A percentile compares a stretch with the other conserved stretches of the same genome.
phyloP scores from a whole-genome alignment of 345 rosid species.

The Murraya koenigii region DNA sequence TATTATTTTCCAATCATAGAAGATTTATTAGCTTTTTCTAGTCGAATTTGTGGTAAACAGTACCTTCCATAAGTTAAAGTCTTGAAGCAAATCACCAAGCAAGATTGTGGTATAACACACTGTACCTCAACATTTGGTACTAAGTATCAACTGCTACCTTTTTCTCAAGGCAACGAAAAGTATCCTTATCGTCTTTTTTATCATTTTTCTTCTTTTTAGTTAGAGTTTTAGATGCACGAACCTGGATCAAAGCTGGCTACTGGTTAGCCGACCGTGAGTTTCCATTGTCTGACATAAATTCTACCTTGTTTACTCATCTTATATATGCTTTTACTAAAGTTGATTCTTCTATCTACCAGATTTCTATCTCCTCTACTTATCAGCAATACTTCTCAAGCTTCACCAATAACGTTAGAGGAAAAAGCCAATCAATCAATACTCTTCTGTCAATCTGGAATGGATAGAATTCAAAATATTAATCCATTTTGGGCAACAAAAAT shows the following conservation, averaged over 20 bases:
- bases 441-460: slow-evolving; percentile 19
- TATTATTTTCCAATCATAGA: no score
- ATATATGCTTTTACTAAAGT: slow-evolving; percentile 8
- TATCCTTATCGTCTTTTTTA: not conserved
- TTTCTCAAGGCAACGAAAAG: not conserved
- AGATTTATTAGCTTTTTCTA: no score
- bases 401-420: slow-evolving; percentile 6
- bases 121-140: not conserved
- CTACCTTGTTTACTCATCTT: slow-evolving; percentile 16
- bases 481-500: not conserved
- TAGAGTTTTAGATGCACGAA: not conserved
- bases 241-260: slow-evolving; percentile 14
- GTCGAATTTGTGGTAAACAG: not conserved
- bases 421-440: slow-evolving; percentile 14
- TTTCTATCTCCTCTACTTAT: slow-evolving; percentile 5
- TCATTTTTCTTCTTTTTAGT: not conserved
- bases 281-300: slow-evolving; percentile 6
- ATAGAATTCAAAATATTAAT: not conserved
- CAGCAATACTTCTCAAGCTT: slow-evolving; percentile 8
- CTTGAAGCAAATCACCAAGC: no score
- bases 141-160: not conserved
- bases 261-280: not conserved
- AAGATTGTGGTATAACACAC: no score
- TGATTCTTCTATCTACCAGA: slow-evolving; percentile 3
- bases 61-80: not conserved